These are phyloP conservation scores for Saccharomycopsis babjevae DNA, from an alignment of 805 yeast species.

Conservation along the genomic window DNA sequence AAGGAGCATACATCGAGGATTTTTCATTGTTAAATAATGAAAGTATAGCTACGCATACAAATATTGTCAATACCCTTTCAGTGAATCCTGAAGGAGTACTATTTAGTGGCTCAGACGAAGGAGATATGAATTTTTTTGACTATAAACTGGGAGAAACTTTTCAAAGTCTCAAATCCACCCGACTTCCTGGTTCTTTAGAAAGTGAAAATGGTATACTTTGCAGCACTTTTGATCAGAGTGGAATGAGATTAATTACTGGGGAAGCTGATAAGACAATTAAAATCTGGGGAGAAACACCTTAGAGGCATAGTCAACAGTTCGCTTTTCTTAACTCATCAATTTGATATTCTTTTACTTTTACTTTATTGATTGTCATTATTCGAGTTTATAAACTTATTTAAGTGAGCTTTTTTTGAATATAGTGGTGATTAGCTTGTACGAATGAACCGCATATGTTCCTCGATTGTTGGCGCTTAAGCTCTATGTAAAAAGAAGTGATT, in stretches of 20 bases:
- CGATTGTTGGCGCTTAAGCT: background rate
- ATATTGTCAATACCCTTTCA: conserved; percentile 59
- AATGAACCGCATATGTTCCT: background rate
- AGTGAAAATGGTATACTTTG: conserved; percentile 61
- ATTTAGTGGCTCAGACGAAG: conserved; percentile 80
- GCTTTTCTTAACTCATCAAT: background rate
- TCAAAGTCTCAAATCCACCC: conserved; percentile 43
- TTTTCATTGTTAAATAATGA: conserved; percentile 32
- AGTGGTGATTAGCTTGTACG: background rate
- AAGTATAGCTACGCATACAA: conserved; percentile 1
- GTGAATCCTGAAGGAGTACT: conserved; percentile 55
- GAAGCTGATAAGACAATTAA: conserved; percentile 85
- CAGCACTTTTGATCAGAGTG: conserved; percentile 68
- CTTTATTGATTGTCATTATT: background rate
- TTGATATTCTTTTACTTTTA: background rate
- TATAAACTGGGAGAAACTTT: conserved; percentile 58
- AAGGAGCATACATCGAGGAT: conserved; percentile 60
- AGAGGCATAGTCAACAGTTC: background rate
- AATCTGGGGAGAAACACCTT: conserved; percentile 47
- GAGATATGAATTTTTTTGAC: conserved; percentile 67
- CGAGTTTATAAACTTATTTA: background rate
- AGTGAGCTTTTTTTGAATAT: background rate
- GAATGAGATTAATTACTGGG: conserved; percentile 72
- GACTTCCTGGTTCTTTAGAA: conserved; percentile 61
- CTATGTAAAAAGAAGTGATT: background rate